These are phyloP conservation scores for Diaporthe velutina DNA, from an alignment of 2,329 filamentous ascomycete genomes.

Conservation along the genomic window DNA sequence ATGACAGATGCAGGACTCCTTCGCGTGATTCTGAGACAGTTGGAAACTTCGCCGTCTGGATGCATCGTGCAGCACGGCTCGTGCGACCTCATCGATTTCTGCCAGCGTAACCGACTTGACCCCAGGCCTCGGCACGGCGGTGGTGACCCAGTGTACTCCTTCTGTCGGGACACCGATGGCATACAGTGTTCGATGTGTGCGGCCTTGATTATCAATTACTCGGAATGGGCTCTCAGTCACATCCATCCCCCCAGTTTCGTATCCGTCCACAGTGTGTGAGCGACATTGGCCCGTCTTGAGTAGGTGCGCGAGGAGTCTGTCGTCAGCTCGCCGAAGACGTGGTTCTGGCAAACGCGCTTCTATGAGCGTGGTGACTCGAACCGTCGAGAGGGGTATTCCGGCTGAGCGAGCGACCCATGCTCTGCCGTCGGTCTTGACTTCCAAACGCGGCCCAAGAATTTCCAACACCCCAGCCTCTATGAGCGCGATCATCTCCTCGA, in stretches of 20 bases:
- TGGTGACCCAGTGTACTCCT: constrained; percentile 8
- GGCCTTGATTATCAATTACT: not conserved
- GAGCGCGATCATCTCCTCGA: constrained; percentile 12
- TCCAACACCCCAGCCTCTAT: constrained; percentile 13
- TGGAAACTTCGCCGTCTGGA: not conserved
- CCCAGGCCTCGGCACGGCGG: not conserved
- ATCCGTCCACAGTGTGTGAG: not conserved
- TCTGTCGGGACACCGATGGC: constrained; percentile 15
- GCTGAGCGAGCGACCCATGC: constrained; percentile 8
- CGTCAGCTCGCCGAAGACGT: not conserved
- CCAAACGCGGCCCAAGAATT: not conserved
- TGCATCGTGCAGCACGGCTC: not conserved
- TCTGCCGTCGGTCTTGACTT: not conserved
- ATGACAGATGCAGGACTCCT: not conserved
- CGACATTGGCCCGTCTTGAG: not conserved
- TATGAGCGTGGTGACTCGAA: not conserved
- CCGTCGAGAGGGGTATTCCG: not conserved
- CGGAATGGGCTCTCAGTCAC: not conserved
- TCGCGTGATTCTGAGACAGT: not conserved
- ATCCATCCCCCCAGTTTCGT: constrained; percentile 7
- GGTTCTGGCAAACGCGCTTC: constrained; percentile 9
- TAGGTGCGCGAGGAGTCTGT: not conserved
- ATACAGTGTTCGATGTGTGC: not conserved
- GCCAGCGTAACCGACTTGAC: constrained; percentile 13
- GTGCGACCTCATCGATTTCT: constrained; percentile 9